These are phyloP conservation scores for Leersia perrieri DNA, from an alignment of 176 grass and related monocot genomes.

Conservation along the genomic window DNA sequence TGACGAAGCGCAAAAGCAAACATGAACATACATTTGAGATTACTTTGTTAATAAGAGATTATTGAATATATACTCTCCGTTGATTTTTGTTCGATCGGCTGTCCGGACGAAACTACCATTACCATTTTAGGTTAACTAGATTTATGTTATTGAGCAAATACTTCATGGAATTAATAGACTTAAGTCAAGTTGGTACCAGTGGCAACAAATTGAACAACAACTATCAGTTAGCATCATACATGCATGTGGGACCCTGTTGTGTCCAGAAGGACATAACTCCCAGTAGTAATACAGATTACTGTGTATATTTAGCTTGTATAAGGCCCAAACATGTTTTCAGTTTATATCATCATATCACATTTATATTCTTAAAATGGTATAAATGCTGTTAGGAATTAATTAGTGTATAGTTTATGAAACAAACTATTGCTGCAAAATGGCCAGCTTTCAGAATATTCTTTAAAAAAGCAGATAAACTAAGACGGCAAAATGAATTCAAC, in stretches of 20 bases:
- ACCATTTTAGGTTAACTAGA: not conserved
- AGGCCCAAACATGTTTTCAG: not conserved
- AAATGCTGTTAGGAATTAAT: not conserved
- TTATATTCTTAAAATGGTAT: not conserved
- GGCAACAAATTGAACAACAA: not conserved
- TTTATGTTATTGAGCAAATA: not conserved
- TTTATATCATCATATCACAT: not conserved
- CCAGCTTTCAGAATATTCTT: not conserved
- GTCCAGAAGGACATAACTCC: not conserved
- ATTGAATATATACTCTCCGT: too few species aligned
- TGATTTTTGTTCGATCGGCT: not conserved
- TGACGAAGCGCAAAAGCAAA: not conserved
- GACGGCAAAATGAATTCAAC: not conserved
- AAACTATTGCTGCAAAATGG: not conserved
- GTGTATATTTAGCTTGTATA: not conserved
- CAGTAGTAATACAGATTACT: not conserved
- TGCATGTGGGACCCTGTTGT: not conserved
- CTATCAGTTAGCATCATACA: not conserved
- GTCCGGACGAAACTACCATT: not conserved
- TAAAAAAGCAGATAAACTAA: not conserved
- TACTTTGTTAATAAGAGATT: too few species aligned
- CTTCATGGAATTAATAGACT: not conserved
- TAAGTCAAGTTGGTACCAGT: not conserved
- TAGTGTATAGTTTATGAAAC: not conserved
- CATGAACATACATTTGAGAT: not conserved